Percentiles rank a stretch among this genome's conserved stretches.
phyloP scores from a whole-genome alignment of 768 basidiomycete species.

The Tulasnella sp. region DNA sequence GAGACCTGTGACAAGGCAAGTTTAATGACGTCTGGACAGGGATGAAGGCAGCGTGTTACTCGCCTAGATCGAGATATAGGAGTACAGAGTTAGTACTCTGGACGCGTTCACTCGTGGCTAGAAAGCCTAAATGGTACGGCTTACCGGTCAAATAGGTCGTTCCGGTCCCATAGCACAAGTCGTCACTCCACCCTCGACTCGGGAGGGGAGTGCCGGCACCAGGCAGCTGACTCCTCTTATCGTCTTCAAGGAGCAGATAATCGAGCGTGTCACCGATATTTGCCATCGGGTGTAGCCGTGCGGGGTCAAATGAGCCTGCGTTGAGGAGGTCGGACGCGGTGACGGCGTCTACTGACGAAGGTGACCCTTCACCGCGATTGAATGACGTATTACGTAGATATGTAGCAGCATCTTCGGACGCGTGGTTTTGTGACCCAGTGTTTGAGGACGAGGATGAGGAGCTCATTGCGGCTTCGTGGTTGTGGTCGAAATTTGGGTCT shows the following conservation, averaged over 20 bases:
- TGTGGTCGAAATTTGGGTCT: not conserved
- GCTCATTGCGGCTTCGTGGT: constrained; percentile 11
- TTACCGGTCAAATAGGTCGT: constrained; percentile 95
- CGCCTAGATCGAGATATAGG: constrained; percentile 27
- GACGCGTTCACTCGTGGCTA: constrained; percentile 26
- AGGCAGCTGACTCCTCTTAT: constrained; percentile 82
- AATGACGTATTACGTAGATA: constrained; percentile 14
- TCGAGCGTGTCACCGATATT: constrained; percentile 87
- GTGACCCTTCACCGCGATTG: constrained; percentile 16
- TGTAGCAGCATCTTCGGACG: constrained; percentile 1
- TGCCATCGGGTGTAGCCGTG: constrained; percentile 87
- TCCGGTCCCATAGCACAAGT: constrained; percentile 97
- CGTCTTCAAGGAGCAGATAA: constrained; percentile 91
- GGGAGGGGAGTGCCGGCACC: constrained; percentile 86
- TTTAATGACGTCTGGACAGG: not conserved
- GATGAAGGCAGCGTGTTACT: constrained; percentile 2
- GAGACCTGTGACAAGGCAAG: constrained; percentile 51
- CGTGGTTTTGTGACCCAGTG: not conserved
- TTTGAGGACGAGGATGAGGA: not conserved
- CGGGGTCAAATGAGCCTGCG: constrained; percentile 76
- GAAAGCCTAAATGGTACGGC: constrained; percentile 50
- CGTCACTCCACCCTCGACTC: constrained; percentile 96
- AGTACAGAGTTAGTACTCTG: constrained; percentile 26
- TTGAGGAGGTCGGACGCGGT: constrained; percentile 76
- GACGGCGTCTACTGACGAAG: constrained; percentile 31